Percentiles rank a stretch among this genome's conserved stretches.
Evolutionary conservation across 805 yeast genomes (phyloP).

Genomic region (Candida palmyrensis): DNA sequence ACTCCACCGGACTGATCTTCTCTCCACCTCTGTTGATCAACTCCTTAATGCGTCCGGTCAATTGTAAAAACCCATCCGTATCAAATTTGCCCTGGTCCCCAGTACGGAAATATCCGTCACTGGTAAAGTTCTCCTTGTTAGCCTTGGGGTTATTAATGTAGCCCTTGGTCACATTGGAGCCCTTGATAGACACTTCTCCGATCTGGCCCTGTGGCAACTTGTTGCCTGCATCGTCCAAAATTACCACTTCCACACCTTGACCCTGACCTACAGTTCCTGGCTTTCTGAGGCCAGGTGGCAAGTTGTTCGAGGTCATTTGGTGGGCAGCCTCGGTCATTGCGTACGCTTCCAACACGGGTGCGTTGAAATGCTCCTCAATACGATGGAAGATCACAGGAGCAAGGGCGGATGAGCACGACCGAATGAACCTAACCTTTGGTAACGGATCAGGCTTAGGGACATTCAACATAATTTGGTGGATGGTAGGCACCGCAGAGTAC

Average conservation of each 20-base stretch:
- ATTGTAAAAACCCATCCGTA: constrained; percentile 49
- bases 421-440: constrained; percentile 58
- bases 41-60: constrained; percentile 72
- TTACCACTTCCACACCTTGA: constrained; percentile 59
- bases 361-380: constrained; percentile 52
- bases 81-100: constrained; percentile 73
- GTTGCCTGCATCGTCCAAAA: constrained; percentile 47
- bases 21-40: constrained; percentile 76
- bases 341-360: constrained; percentile 72
- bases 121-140: constrained; percentile 59
- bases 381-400: constrained; percentile 60
- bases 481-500: constrained; percentile 78
- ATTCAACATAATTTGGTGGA: constrained; percentile 60
- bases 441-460: constrained; percentile 43
- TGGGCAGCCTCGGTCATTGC: constrained; percentile 84
- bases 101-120: constrained; percentile 60
- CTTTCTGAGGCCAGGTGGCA: constrained; percentile 60
- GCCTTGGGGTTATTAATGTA: constrained; percentile 71
- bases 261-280: constrained; percentile 68
- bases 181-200: constrained; percentile 69
- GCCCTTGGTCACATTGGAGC: constrained; percentile 66
- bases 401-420: constrained; percentile 69
- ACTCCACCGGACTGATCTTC: constrained; percentile 68
- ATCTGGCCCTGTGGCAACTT: constrained; percentile 44
- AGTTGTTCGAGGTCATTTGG: constrained; percentile 68